Conservation (phyloP, 306 rosid genomes). For the Prunus padus region DNA sequence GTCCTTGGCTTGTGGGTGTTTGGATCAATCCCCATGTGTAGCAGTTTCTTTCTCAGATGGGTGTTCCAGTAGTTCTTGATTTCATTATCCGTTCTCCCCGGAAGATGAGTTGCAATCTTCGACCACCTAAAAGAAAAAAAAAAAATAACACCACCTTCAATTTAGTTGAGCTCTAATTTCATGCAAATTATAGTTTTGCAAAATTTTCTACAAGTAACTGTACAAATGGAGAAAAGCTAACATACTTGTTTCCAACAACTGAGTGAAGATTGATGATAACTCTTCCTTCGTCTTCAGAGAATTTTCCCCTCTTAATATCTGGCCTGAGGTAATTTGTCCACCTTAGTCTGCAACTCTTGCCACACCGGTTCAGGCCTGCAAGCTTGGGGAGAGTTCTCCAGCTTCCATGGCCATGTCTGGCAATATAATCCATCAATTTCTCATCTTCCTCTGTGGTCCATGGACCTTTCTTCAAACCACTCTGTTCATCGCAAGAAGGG, state of each 20-base stretch:
- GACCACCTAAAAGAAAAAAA: conserved; percentile 64
- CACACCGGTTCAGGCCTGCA: conserved; percentile 87
- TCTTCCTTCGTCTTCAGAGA: conserved; percentile 68
- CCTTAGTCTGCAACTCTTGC: conserved; percentile 85
- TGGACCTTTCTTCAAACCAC: conserved; percentile 82
- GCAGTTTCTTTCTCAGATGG: conserved; percentile 73
- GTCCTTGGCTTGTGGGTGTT: conserved; percentile 87
- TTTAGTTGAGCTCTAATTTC: background rate
- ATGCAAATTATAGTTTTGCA: background rate
- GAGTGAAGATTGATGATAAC: conserved; percentile 79
- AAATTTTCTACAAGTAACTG: background rate
- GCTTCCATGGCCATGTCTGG: conserved; percentile 64
- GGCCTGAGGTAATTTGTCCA: conserved; percentile 90
- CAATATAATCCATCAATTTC: conserved; percentile 56
- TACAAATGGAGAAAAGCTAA: background rate
- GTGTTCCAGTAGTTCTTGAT: conserved; percentile 94
- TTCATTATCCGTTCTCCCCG: conserved; percentile 84
- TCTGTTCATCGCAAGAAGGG: conserved; percentile 63
- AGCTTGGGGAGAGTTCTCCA: conserved; percentile 82
- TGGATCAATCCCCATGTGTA: conserved; percentile 83
- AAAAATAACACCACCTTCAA: background rate
- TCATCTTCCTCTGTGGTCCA: conserved; percentile 93
- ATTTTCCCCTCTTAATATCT: conserved; percentile 86
- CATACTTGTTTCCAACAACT: conserved; percentile 75
- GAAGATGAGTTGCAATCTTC: conserved; percentile 77